Percentiles rank a stretch among this genome's conserved stretches.
These are phyloP conservation scores for Nelumbo lutea DNA, from an alignment of 164 flowering plant genomes.

Conservation along the genomic window DNA sequence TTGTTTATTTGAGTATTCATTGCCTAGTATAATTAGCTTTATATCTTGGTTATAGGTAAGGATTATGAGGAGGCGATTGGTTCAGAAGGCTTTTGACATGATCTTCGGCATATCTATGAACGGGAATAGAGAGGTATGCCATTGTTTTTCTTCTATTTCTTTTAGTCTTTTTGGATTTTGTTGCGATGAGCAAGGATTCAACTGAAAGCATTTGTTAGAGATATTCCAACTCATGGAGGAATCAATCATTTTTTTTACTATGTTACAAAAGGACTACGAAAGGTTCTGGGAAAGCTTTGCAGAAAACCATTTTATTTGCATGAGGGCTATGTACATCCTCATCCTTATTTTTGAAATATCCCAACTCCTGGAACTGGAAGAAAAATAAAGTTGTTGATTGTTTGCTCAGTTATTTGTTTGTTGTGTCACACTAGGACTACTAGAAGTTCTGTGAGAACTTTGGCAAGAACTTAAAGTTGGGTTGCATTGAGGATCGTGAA, in stretches of 20 bases:
- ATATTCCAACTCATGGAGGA: too few species aligned
- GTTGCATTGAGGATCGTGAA: slow-evolving; percentile 90
- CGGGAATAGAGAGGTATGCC: slow-evolving; percentile 71
- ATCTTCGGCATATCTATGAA: slow-evolving; percentile 84
- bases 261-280: too few species aligned
- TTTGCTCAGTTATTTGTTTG: neutral
- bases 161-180: neutral
- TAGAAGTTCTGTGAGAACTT: slow-evolving; percentile 89
- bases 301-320: too few species aligned
- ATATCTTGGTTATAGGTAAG: slow-evolving; percentile 54
- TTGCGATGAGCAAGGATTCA: neutral
- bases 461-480: slow-evolving; percentile 80
- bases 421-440: slow-evolving; percentile 61
- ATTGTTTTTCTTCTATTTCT: neutral
- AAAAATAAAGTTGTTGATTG: too few species aligned
- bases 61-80: slow-evolving; percentile 88
- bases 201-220: too few species aligned
- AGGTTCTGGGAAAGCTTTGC: too few species aligned
- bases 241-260: too few species aligned
- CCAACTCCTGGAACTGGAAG: too few species aligned
- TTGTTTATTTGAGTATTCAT: too few species aligned
- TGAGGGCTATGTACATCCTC: too few species aligned
- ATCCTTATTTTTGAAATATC: too few species aligned
- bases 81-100: slow-evolving; percentile 94
- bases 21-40: neutral